Evolutionary conservation across 371 early-diverging fungal species (phyloP), one percentile per base, ranked within the genome.

Genomic region (Mucor velutinosus): DNA sequence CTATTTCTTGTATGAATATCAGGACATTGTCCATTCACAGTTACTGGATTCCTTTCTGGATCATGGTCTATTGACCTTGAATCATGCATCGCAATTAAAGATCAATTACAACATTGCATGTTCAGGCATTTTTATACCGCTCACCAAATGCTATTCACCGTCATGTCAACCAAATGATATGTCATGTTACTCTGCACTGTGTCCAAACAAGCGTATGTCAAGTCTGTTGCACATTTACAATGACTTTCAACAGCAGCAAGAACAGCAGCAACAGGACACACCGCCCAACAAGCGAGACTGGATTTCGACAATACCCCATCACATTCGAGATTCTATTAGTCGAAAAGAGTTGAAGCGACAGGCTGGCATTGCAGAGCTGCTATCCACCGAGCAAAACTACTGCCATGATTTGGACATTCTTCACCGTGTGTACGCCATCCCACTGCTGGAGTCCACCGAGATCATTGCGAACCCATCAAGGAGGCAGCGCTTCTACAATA

Each of bases 71-170:
- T 43, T 71, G 11, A 43, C 19, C 15, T 30, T 7, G 35, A 35
- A 19, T 19, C 17, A 17, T 23, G 39, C 62, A 39, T 11, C 41
- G 15, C 27, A 35, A 37, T 62, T 62, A 23, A 35, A 17, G 14
- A 61, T 69, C 21, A 30, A 73, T 39, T 17, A 30, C 21, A 23
- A 57, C 12, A 32, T 37, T 21, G 23, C 37, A 41, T 25, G 15
- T 14, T 53, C 66, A 35, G 76, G 80, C 15, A 58, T 80, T 3
- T 76, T 80, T 39, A 58, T 64, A 33, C 72, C 72, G 30, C 60
- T 77, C 7, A 71, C 80, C 1, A 43, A 39, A n/a, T 80, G 78
- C 41, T 80, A 80, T 41, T 72, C 80, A 23, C 71, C 73, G 14
- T 55, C 68, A 1, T 77, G 80, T 47, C 62, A 69, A 21, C 23